phyloP scores from a whole-genome alignment of 2,329 filamentous ascomycete genomes.

The Fusarium proliferatum region DNA sequence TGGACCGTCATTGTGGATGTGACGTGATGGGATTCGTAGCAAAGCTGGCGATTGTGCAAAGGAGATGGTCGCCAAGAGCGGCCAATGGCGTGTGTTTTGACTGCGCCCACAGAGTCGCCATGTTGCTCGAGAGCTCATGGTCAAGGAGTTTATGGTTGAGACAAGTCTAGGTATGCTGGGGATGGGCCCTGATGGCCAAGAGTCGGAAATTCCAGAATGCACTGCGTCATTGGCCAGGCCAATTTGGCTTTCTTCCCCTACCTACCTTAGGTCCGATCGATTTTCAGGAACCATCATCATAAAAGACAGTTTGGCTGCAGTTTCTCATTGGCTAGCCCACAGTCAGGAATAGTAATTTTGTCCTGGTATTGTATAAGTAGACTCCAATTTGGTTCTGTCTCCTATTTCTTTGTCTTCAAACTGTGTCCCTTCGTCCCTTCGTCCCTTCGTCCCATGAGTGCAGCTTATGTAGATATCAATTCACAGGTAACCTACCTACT shows the following conservation, averaged over 20 bases:
- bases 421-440: not conserved
- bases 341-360: not conserved
- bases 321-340: not conserved
- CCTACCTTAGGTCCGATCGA: constrained; percentile 9
- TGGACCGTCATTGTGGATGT: constrained; percentile 42
- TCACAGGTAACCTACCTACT: not conserved
- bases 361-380: too few relatives aligned
- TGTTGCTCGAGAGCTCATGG: constrained; percentile 49
- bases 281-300: constrained; percentile 18
- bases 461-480: not conserved
- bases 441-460: not conserved
- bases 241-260: not conserved
- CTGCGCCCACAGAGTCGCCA: constrained; percentile 46
- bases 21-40: constrained; percentile 30
- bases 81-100: constrained; percentile 35
- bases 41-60: constrained; percentile 12
- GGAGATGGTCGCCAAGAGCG: not conserved
- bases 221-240: constrained; percentile 42
- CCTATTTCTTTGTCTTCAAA: not conserved
- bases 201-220: constrained; percentile 28
- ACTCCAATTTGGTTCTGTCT: not conserved
- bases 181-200: constrained; percentile 27
- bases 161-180: constrained; percentile 14
- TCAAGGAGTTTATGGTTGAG: constrained; percentile 20
- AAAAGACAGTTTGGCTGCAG: not conserved